phyloP scores from a whole-genome alignment of 1,139 yeast species.

The Lodderomyces margitis region DNA sequence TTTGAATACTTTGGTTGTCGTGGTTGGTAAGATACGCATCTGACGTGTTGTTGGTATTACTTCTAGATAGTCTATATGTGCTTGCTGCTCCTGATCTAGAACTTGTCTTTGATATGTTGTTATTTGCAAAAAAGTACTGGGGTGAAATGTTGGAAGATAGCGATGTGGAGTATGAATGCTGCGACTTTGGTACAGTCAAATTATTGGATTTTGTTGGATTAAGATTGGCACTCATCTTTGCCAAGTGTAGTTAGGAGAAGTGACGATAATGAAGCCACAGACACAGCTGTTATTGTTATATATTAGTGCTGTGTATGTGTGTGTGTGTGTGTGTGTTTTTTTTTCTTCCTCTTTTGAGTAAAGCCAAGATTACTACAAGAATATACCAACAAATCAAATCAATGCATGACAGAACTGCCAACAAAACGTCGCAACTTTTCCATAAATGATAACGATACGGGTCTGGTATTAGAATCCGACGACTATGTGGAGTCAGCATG shows the following conservation, averaged over 20 bases:
- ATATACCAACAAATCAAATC: background rate
- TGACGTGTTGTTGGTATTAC: constrained; percentile 25
- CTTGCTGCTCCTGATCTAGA: constrained; percentile 16
- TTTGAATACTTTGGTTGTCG: constrained; percentile 31
- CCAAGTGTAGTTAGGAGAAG: too few species aligned
- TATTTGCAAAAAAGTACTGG: background rate
- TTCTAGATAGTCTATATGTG: constrained; percentile 23
- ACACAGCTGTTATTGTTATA: too few species aligned
- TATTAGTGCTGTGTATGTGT: too few species aligned
- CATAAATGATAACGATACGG: background rate
- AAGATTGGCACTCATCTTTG: constrained; percentile 4
- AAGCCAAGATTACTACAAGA: too few species aligned
- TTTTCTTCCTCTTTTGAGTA: too few species aligned
- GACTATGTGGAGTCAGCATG: background rate
- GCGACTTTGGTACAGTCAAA: constrained; percentile 13
- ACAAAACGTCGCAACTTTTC: background rate
- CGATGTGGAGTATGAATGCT: constrained; percentile 14
- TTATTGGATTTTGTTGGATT: constrained; percentile 8
- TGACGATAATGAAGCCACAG: too few species aligned
- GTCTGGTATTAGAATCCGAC: background rate
- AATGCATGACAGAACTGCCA: background rate
- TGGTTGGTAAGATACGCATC: constrained; percentile 10
- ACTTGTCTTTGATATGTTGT: constrained; percentile 4
- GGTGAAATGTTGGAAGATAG: constrained; percentile 13
- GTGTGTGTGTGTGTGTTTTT: too few species aligned